Evolutionary conservation across 2,329 filamentous ascomycete species (phyloP).

Genomic region (Bipolaris zeicola): DNA sequence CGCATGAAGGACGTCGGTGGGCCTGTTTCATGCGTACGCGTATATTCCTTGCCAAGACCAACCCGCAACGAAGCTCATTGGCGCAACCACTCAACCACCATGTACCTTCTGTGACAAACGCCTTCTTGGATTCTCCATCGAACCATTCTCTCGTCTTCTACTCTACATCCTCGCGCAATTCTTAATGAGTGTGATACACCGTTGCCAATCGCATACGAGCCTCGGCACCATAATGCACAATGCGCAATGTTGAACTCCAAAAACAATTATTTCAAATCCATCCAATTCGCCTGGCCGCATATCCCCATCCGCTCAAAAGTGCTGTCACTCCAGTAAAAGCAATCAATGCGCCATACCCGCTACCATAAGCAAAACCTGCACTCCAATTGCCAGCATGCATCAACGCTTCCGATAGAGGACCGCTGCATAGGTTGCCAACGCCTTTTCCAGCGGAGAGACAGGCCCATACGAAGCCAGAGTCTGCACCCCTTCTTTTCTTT

Average conservation of each 20-base stretch:
- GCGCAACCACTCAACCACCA: constrained; percentile 5
- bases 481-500: constrained; percentile 44
- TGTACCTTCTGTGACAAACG: constrained; percentile 13
- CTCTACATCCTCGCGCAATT: background rate
- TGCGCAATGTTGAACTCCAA: background rate
- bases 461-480: constrained; percentile 57
- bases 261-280: constrained; percentile 29
- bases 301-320: constrained; percentile 38
- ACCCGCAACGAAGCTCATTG: constrained; percentile 7
- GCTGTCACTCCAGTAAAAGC: constrained; percentile 52
- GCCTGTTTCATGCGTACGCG: constrained; percentile 22
- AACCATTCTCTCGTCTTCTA: background rate
- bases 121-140: constrained; percentile 5
- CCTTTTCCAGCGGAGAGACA: constrained; percentile 57
- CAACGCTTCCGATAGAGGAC: constrained; percentile 58
- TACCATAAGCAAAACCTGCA: constrained; percentile 50
- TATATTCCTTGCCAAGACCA: constrained; percentile 10
- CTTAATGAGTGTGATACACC: background rate
- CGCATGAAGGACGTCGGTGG: constrained; percentile 16
- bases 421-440: constrained; percentile 57
- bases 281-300: constrained; percentile 37
- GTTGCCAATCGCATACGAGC: background rate
- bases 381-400: constrained; percentile 46
- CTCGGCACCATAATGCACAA: background rate
- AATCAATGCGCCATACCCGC: constrained; percentile 51